phyloP scores from a whole-genome alignment of 225 moss, liverwort and hornwort species.

The Polytrichum formosum region DNA sequence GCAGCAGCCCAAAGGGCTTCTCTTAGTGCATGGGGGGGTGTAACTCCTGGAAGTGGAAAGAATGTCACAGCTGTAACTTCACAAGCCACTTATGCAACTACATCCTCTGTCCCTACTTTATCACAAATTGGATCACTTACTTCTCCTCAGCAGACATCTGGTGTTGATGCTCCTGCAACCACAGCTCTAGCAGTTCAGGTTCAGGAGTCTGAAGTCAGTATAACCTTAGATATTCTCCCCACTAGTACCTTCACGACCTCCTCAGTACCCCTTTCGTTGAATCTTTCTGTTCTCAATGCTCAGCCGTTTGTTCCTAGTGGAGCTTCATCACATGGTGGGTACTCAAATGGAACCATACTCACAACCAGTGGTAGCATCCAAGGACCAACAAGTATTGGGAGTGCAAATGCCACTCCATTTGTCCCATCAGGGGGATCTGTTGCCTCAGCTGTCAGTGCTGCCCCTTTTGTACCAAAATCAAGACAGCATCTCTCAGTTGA shows the following conservation, averaged over 20 bases:
- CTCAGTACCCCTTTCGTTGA: conserved; percentile 54
- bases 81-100: conserved; percentile 29
- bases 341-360: conserved; percentile 52
- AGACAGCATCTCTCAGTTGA: conserved; percentile 65
- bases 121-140: conserved; percentile 50
- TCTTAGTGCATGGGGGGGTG: conserved; percentile 91
- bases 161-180: conserved; percentile 40
- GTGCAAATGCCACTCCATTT: conserved; percentile 75
- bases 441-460: conserved; percentile 84
- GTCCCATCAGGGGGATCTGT: conserved; percentile 80
- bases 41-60: conserved; percentile 80
- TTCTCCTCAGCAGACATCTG: conserved; percentile 36
- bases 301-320: conserved; percentile 63
- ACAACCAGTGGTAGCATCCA: conserved; percentile 20
- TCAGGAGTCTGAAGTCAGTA: conserved; percentile 45
- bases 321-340: conserved; percentile 34
- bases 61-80: conserved; percentile 29
- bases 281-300: conserved; percentile 67
- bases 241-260: conserved; percentile 34
- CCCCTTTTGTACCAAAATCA: conserved; percentile 82
- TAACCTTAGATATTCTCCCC: conserved; percentile 42
- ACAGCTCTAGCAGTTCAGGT: conserved; percentile 30
- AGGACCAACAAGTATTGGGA: conserved; percentile 62
- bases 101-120: conserved; percentile 50
- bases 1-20: conserved; percentile 97